Evolutionary conservation across 768 basidiomycete species (phyloP).

Genomic region (Suillus occidentalis): DNA sequence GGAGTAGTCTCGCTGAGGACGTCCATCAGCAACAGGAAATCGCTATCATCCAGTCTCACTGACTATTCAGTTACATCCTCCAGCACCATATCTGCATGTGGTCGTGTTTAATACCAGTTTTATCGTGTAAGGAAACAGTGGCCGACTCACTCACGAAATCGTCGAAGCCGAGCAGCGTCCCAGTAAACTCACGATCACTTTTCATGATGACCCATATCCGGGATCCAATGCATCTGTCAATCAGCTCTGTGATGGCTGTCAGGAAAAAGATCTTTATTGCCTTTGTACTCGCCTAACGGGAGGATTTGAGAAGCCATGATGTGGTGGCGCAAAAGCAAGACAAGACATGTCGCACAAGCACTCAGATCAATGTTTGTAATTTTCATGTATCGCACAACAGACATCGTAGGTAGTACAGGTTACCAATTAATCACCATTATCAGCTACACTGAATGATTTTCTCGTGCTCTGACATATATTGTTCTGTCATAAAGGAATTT

Average conservation of each 20-base stretch:
- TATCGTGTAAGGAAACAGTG: background rate
- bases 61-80: slow-evolving; percentile 98
- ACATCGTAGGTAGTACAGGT: background rate
- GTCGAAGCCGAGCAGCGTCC: slow-evolving; percentile 93
- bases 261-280: slow-evolving; percentile 1
- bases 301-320: slow-evolving; percentile 91
- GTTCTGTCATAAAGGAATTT: slow-evolving; percentile 18
- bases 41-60: slow-evolving; percentile 30
- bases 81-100: slow-evolving; percentile 77
- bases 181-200: slow-evolving; percentile 94
- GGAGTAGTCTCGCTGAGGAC: slow-evolving; percentile 77
- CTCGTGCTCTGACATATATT: slow-evolving; percentile 18
- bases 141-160: slow-evolving; percentile 96
- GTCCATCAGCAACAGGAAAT: slow-evolving; percentile 3
- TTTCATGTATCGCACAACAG: slow-evolving; percentile 10
- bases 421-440: slow-evolving; percentile 17
- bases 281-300: slow-evolving; percentile 65
- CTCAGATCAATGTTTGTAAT: background rate
- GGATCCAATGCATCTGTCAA: slow-evolving; percentile 96
- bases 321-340: slow-evolving; percentile 6
- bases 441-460: slow-evolving; percentile 21
- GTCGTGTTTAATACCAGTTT: slow-evolving; percentile 1
- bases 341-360: background rate
- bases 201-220: slow-evolving; percentile 99
- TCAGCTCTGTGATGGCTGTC: slow-evolving; percentile 62